These are phyloP conservation scores for Hippophae gyantsensis DNA, from an alignment of 306 rosid species.

Conservation along the genomic window DNA sequence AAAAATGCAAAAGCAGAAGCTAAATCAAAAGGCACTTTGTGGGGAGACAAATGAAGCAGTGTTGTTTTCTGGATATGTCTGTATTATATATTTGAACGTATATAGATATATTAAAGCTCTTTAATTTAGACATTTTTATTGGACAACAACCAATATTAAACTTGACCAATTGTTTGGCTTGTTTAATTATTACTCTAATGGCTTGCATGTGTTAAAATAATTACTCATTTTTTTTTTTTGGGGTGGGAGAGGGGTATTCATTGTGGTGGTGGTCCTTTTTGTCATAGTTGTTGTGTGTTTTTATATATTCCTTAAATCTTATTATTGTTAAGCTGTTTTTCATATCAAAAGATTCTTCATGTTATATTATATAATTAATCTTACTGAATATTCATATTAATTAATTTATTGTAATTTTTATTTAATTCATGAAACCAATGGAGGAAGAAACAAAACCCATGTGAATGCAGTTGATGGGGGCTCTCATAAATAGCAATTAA, in stretches of 20 bases:
- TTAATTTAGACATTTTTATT: slow-evolving; percentile 39
- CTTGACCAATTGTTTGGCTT: slow-evolving; percentile 54
- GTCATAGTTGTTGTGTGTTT: slow-evolving; percentile 53
- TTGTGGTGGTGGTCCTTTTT: slow-evolving; percentile 7
- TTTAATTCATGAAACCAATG: background rate
- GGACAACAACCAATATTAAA: slow-evolving; percentile 64
- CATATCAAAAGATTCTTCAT: slow-evolving; percentile 34
- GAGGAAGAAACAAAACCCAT: too few relatives aligned
- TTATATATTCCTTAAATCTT: slow-evolving; percentile 41
- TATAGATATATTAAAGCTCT: slow-evolving; percentile 38
- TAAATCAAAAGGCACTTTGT: slow-evolving; percentile 10
- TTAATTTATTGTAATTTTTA: background rate
- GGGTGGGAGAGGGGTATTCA: too few relatives aligned
- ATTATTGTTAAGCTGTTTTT: slow-evolving; percentile 20
- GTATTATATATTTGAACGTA: slow-evolving; percentile 39
- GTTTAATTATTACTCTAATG: slow-evolving; percentile 36
- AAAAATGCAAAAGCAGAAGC: slow-evolving; percentile 98
- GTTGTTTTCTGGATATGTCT: slow-evolving; percentile 38
- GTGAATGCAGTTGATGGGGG: too few relatives aligned
- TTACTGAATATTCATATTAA: background rate
- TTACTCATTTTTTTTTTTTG: slow-evolving; percentile 10
- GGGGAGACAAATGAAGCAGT: slow-evolving; percentile 10
- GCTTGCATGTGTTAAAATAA: slow-evolving; percentile 19
- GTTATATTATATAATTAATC: slow-evolving; percentile 17
- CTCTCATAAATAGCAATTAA: too few relatives aligned